Conservation (phyloP, 495 filamentous ascomycete genomes). For the Lasiosphaeria ovina region DNA sequence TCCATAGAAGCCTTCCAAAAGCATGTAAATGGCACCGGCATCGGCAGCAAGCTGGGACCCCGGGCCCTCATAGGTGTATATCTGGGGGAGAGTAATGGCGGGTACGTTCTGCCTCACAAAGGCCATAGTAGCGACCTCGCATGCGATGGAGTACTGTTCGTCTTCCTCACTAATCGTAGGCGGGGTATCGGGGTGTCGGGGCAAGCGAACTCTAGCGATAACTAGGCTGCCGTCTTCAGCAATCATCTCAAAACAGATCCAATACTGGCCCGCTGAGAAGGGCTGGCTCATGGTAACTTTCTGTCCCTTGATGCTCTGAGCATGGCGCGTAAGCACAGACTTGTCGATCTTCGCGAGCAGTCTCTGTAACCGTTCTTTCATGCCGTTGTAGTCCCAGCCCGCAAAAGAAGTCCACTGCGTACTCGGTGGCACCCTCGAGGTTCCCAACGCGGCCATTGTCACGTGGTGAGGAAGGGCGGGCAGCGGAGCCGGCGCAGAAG, state of each 20-base stretch:
- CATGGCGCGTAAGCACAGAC: conserved; percentile 14
- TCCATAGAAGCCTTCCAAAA: conserved; percentile 33
- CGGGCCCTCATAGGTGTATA: conserved; percentile 28
- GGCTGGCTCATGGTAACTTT: conserved; percentile 15
- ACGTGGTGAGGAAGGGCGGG: too few species aligned
- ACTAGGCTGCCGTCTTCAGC: conserved; percentile 10
- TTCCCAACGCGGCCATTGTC: background rate
- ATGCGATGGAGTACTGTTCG: conserved; percentile 25
- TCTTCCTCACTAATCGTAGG: conserved; percentile 13
- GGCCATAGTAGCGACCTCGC: conserved; percentile 30
- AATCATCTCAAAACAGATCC: conserved; percentile 13
- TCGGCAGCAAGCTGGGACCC: conserved; percentile 19
- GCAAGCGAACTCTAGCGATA: conserved; percentile 12
- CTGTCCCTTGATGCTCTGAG: conserved; percentile 14
- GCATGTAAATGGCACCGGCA: conserved; percentile 32
- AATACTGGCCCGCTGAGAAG: conserved; percentile 29
- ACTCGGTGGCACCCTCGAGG: background rate
- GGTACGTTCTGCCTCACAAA: conserved; percentile 21
- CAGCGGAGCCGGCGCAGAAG: too few species aligned
- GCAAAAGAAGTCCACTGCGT: background rate
- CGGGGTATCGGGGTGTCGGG: conserved; percentile 25
- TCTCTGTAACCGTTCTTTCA: background rate
- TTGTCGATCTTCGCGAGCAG: conserved; percentile 6
- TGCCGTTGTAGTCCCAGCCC: background rate
- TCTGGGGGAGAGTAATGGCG: conserved; percentile 13